Conservation (phyloP, 148 eudicot genomes). For the Rhododendron simsii region DNA sequence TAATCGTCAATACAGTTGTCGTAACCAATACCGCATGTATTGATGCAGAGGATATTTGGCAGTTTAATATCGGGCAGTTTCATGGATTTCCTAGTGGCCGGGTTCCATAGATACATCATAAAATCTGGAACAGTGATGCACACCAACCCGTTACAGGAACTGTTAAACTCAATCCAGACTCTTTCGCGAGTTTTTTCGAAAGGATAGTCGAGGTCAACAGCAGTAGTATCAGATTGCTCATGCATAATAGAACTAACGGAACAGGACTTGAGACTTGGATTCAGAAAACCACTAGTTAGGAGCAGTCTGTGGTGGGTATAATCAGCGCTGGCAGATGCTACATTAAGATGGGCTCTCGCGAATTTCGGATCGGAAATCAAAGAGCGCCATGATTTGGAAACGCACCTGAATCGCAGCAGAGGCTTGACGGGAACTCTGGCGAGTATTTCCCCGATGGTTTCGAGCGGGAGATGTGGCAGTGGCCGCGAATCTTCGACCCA, state of each 20-base stretch:
- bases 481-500: not conserved
- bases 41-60: too few species aligned
- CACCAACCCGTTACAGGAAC: conserved; percentile 49
- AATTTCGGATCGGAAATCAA: too few species aligned
- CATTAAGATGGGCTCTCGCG: too few species aligned
- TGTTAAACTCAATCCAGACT: conserved; percentile 24
- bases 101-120: conserved; percentile 34
- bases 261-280: too few species aligned
- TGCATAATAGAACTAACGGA: not conserved
- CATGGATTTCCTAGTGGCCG: conserved; percentile 17
- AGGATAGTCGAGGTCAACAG: conserved; percentile 24
- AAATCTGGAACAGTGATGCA: conserved; percentile 20
- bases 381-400: too few species aligned
- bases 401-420: too few species aligned
- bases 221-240: not conserved
- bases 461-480: not conserved
- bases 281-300: too few species aligned
- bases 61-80: not conserved
- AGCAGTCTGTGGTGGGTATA: not conserved
- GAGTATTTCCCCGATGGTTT: too few species aligned
- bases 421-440: too few species aligned
- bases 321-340: too few species aligned
- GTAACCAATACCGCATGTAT: not conserved
- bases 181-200: conserved; percentile 4
- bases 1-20: too few species aligned